A percentile compares a stretch with the other conserved stretches of the same genome.
These are phyloP conservation scores for Malassezia vespertilionis DNA, from an alignment of 1,284 basidiomycete genomes.

Conservation along the genomic window DNA sequence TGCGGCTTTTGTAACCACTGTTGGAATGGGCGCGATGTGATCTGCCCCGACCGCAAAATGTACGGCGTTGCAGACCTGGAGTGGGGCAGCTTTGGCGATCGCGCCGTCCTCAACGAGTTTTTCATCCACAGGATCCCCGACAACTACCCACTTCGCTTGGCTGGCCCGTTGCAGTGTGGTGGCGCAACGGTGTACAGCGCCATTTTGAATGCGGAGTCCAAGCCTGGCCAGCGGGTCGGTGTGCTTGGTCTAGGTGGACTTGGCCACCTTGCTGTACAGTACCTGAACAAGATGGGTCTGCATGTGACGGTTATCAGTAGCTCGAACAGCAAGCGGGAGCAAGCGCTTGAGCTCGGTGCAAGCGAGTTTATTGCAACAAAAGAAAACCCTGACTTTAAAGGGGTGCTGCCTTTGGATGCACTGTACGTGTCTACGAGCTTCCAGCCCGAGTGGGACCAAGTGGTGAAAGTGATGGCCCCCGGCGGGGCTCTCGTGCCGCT, in stretches of 20 bases:
- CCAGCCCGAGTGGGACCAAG: constrained; percentile 39
- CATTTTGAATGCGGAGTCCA: constrained; percentile 45
- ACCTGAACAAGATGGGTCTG: constrained; percentile 46
- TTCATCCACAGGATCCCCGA: constrained; percentile 41
- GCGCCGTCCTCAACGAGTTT: constrained; percentile 31
- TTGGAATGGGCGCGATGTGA: constrained; percentile 31
- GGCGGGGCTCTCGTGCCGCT: constrained; percentile 36
- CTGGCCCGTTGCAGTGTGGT: constrained; percentile 50
- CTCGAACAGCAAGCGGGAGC: constrained; percentile 40
- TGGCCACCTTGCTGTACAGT: constrained; percentile 48
- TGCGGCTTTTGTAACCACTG: constrained; percentile 37
- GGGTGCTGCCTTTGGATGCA: constrained; percentile 31
- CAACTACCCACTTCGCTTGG: constrained; percentile 26
- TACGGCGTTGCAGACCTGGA: constrained; percentile 31
- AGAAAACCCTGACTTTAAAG: constrained; percentile 31
- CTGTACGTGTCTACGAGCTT: constrained; percentile 34
- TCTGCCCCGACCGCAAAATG: constrained; percentile 31
- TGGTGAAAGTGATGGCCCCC: constrained; percentile 29
- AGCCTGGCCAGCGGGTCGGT: constrained; percentile 46
- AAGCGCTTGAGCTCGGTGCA: constrained; percentile 49
- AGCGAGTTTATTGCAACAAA: constrained; percentile 45
- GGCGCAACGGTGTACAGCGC: constrained; percentile 48
- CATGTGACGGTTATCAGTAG: constrained; percentile 47
- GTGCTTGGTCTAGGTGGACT: constrained; percentile 50
- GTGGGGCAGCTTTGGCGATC: constrained; percentile 38